These are phyloP conservation scores for Ustilago xerochloae DNA, from an alignment of 1,284 basidiomycete species.

Conservation along the genomic window DNA sequence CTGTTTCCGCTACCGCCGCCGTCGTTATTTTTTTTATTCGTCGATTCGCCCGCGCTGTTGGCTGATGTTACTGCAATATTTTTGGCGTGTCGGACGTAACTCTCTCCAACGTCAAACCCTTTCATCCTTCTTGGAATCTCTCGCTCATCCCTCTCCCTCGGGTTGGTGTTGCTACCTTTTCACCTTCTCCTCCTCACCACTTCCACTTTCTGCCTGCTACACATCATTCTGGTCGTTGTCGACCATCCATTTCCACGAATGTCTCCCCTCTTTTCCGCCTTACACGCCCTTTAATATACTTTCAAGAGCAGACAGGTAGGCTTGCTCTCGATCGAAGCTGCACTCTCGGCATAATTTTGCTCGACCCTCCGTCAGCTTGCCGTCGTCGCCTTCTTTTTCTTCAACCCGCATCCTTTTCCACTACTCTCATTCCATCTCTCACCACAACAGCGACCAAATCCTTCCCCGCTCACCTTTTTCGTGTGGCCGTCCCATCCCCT, in stretches of 20 bases:
- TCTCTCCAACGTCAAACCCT: neutral
- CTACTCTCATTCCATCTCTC: neutral
- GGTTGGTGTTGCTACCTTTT: constrained; percentile 1
- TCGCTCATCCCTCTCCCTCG: constrained; percentile 6
- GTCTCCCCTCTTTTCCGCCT: neutral
- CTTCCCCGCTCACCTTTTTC: neutral
- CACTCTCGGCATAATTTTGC: neutral
- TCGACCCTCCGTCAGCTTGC: neutral
- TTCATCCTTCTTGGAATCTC: neutral
- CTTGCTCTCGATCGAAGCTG: neutral
- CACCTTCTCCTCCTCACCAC: neutral
- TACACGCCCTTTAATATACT: neutral
- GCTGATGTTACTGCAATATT: neutral
- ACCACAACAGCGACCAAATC: constrained; percentile 5
- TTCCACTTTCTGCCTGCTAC: neutral
- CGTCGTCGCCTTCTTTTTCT: neutral
- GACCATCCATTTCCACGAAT: constrained; percentile 5
- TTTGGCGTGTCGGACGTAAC: constrained; percentile 1
- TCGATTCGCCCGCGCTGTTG: neutral
- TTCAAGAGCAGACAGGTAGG: constrained; percentile 2
- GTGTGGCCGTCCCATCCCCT: neutral
- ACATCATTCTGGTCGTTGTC: constrained; percentile 8
- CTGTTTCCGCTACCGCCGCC: constrained; percentile 1
- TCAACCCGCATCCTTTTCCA: neutral
- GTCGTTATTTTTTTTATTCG: neutral